These are phyloP conservation scores for Exophiala phaeomuriformis DNA, from an alignment of 2,329 filamentous ascomycete species.

Conservation along the genomic window DNA sequence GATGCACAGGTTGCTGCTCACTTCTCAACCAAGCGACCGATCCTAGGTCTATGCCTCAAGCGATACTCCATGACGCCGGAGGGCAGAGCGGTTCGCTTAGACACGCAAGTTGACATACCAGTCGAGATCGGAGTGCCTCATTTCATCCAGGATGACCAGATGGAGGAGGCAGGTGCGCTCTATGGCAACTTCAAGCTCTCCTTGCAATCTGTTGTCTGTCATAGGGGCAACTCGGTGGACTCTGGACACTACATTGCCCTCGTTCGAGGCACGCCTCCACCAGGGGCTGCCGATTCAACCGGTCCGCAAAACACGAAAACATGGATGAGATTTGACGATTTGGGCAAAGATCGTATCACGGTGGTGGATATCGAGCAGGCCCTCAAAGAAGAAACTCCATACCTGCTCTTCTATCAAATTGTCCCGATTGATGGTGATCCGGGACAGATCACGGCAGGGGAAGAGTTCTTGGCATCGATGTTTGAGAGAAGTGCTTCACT, in stretches of 20 bases:
- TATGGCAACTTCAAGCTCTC: conserved; percentile 90
- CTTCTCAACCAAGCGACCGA: conserved; percentile 72
- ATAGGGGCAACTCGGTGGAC: conserved; percentile 75
- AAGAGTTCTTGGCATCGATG: conserved; percentile 29
- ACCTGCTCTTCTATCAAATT: conserved; percentile 92
- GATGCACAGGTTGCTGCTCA: conserved; percentile 82
- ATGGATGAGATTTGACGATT: conserved; percentile 91
- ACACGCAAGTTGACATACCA: conserved; percentile 87
- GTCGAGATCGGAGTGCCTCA: conserved; percentile 75
- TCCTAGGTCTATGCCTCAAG: conserved; percentile 88
- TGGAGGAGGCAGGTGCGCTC: conserved; percentile 58
- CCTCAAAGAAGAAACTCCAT: conserved; percentile 80
- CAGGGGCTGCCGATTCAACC: conserved; percentile 27
- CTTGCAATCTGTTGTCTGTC: conserved; percentile 85
- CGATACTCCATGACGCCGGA: conserved; percentile 69
- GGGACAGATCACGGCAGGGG: conserved; percentile 31
- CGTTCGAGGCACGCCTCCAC: conserved; percentile 60
- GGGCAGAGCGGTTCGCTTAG: conserved; percentile 62
- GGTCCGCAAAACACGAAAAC: conserved; percentile 57
- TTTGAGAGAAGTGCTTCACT: conserved; percentile 23
- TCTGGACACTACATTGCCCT: conserved; percentile 89
- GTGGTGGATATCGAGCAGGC: conserved; percentile 71
- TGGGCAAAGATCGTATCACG: conserved; percentile 63
- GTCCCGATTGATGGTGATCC: conserved; percentile 70
- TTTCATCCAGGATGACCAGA: conserved; percentile 75